Percentiles rank a stretch among this genome's conserved stretches.
phyloP scores from a whole-genome alignment of 352 stramenopile species.

The Aphanomyces stellatus region DNA sequence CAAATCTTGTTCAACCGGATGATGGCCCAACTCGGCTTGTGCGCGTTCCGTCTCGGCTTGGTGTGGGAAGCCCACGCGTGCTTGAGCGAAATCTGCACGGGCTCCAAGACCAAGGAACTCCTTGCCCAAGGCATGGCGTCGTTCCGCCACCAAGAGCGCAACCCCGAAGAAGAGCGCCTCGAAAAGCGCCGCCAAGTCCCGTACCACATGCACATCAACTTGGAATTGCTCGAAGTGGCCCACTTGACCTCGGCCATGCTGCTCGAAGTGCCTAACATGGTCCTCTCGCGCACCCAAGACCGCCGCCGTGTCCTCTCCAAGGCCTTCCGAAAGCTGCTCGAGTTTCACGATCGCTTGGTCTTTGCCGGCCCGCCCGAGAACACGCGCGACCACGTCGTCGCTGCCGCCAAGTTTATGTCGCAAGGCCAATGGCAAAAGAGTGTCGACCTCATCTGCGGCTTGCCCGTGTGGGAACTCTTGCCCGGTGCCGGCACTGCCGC shows the following conservation, averaged over 20 bases:
- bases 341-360: constrained; percentile 86
- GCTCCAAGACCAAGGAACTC: constrained; percentile 91
- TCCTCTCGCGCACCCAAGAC: constrained; percentile 72
- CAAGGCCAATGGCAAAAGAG: constrained; percentile 95
- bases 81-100: constrained; percentile 94
- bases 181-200: constrained; percentile 95
- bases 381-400: constrained; percentile 95
- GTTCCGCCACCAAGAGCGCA: constrained; percentile 90
- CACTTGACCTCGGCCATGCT: constrained; percentile 98
- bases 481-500: constrained; percentile 75
- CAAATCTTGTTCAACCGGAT: constrained; percentile 98
- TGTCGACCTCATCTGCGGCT: constrained; percentile 68
- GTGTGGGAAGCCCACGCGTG: constrained; percentile 96
- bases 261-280: constrained; percentile 97
- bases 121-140: constrained; percentile 93
- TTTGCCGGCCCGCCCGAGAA: constrained; percentile 98
- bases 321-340: constrained; percentile 90
- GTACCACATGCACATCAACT: constrained; percentile 99
- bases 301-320: constrained; percentile 89
- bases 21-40: constrained; percentile 91
- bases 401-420: constrained; percentile 90
- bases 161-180: constrained; percentile 94
- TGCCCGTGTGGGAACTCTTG: constrained; percentile 96
- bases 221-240: constrained; percentile 96
- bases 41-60: constrained; percentile 93